Conservation (phyloP, 2,329 filamentous ascomycete genomes). For the Colletotrichum ledebouriae region DNA sequence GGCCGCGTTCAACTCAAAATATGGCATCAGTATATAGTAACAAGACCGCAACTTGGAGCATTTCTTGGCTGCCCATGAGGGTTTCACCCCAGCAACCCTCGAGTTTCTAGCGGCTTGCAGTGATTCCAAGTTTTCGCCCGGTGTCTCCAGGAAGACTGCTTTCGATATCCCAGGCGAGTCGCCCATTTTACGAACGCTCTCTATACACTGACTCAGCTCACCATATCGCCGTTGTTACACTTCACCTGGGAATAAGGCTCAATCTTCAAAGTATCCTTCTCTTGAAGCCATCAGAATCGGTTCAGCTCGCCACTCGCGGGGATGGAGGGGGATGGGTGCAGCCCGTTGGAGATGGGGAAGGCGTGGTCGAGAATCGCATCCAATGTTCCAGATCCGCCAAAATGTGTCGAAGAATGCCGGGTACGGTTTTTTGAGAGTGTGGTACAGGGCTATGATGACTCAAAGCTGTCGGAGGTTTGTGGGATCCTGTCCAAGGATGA, state of each 20-base stretch:
- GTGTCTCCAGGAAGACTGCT: neutral
- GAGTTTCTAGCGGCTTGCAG: neutral
- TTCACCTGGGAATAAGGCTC: constrained; percentile 2
- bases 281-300: neutral
- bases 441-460: constrained; percentile 47
- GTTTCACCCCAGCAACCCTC: neutral
- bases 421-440: constrained; percentile 50
- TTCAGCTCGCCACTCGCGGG: neutral
- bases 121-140: neutral
- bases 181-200: neutral
- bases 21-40: constrained; percentile 28
- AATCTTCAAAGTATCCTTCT: neutral
- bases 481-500: constrained; percentile 48
- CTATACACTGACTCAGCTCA: constrained; percentile 1
- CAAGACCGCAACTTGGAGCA: neutral
- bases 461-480: constrained; percentile 50
- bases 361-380: constrained; percentile 50
- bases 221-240: neutral
- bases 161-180: neutral
- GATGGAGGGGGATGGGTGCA: neutral
- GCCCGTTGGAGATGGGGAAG: constrained; percentile 4
- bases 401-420: constrained; percentile 53
- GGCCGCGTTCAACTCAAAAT: neutral
- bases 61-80: neutral
- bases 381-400: constrained; percentile 49